phyloP scores from a whole-genome alignment of 164 flowering plant genomes.

The Buxus sempervirens region DNA sequence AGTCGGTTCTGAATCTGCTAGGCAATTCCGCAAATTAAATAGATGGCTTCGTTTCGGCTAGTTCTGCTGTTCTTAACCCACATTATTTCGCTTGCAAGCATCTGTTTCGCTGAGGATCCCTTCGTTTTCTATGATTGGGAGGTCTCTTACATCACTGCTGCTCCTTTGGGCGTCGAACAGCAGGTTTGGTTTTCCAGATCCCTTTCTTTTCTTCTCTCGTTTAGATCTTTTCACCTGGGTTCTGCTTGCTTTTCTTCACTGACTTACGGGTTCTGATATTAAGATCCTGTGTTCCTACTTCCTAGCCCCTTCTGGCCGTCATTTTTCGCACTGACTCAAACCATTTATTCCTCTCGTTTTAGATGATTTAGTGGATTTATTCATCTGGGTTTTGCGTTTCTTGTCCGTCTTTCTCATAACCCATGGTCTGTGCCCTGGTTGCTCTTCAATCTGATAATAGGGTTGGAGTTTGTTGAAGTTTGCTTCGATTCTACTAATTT shows the following conservation, averaged over 20 bases:
- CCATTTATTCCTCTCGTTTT: conserved; percentile 3
- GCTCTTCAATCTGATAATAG: conserved; percentile 2
- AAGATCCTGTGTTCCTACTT: too few species aligned
- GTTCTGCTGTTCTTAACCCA: conserved; percentile 24
- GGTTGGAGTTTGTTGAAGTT: neutral
- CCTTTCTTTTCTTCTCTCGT: conserved; percentile 4
- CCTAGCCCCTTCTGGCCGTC: neutral
- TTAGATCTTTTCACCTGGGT: neutral
- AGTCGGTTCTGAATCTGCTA: neutral
- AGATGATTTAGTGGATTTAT: neutral
- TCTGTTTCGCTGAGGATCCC: conserved; percentile 52
- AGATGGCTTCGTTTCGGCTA: conserved; percentile 34
- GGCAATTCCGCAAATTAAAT: neutral
- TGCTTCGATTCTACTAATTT: neutral
- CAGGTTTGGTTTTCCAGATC: conserved; percentile 40
- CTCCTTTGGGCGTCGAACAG: conserved; percentile 76
- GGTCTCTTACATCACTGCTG: conserved; percentile 72
- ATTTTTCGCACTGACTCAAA: neutral
- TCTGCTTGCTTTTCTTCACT: neutral
- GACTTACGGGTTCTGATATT: neutral
- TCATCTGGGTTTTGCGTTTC: neutral
- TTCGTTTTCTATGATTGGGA: conserved; percentile 39
- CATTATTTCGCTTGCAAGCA: conserved; percentile 36
- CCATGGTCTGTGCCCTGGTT: neutral
- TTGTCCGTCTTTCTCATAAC: neutral